Percentiles rank a stretch among this genome's conserved stretches.
Evolutionary conservation across 345 rosid genomes (phyloP).

Genomic region (Conringia planisiliqua): DNA sequence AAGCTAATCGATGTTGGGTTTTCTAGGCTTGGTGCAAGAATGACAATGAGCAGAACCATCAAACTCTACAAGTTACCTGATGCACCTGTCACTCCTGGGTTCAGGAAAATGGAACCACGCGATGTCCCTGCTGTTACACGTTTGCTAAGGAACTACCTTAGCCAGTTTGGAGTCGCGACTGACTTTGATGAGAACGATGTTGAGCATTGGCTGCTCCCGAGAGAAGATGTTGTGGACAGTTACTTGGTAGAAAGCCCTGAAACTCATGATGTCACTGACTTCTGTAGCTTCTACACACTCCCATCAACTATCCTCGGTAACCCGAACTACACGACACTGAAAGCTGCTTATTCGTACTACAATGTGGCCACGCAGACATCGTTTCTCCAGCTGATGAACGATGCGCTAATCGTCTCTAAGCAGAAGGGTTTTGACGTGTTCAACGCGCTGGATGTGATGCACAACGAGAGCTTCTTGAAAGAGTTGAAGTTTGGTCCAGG

Average conservation of each 20-base stretch:
- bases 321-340: slow-evolving; percentile 61
- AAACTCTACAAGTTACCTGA: slow-evolving; percentile 82
- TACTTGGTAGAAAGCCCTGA: slow-evolving; percentile 84
- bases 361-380: slow-evolving; percentile 81
- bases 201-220: slow-evolving; percentile 93
- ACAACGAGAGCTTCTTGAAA: slow-evolving; percentile 84
- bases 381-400: slow-evolving; percentile 89
- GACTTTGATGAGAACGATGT: slow-evolving; percentile 85
- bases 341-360: slow-evolving; percentile 95
- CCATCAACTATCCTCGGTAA: slow-evolving; percentile 93
- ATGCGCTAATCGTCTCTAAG: slow-evolving; percentile 72
- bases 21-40: slow-evolving; percentile 83
- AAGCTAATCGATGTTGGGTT: slow-evolving; percentile 97
- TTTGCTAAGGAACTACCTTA: slow-evolving; percentile 65
- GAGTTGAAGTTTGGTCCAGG: slow-evolving; percentile 94
- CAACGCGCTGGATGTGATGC: slow-evolving; percentile 90
- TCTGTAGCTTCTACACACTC: slow-evolving; percentile 96
- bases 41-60: slow-evolving; percentile 97
- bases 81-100: slow-evolving; percentile 73
- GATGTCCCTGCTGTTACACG: slow-evolving; percentile 90
- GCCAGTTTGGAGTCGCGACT: slow-evolving; percentile 76
- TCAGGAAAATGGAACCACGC: slow-evolving; percentile 79
- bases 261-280: slow-evolving; percentile 78
- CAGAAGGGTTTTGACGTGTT: slow-evolving; percentile 86
- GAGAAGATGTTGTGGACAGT: slow-evolving; percentile 73